These are phyloP conservation scores for Dimocarpus longan DNA, from an alignment of 345 rosid species.

Conservation along the genomic window DNA sequence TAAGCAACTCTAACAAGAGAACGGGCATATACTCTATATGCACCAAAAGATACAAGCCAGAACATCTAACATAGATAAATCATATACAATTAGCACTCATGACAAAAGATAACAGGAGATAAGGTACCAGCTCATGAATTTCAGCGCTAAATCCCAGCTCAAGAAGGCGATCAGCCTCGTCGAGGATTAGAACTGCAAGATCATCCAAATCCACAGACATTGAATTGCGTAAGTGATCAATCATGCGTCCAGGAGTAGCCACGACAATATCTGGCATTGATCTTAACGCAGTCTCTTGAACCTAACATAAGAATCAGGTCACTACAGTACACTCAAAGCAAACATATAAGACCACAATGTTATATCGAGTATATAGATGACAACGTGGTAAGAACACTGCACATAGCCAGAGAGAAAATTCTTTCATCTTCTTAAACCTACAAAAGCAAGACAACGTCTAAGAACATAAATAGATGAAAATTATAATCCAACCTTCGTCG, in stretches of 20 bases:
- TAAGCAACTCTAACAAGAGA: not conserved
- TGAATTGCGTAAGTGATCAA: constrained; percentile 95
- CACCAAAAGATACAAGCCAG: not conserved
- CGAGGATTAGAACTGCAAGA: constrained; percentile 91
- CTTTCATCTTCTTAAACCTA: not conserved
- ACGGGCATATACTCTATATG: not conserved
- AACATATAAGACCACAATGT: not conserved
- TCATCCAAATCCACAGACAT: constrained; percentile 92
- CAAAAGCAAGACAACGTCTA: not conserved
- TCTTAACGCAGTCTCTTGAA: constrained; percentile 88
- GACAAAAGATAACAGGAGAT: constrained; percentile 8
- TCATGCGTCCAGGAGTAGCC: constrained; percentile 97
- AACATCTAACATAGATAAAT: not conserved
- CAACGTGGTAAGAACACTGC: not conserved
- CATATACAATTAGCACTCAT: not conserved
- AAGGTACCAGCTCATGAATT: constrained; percentile 85
- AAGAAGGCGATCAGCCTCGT: constrained; percentile 95
- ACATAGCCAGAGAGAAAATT: not conserved
- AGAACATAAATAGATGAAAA: constrained; percentile 14
- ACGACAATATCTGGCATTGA: constrained; percentile 96
- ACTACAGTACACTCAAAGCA: not conserved
- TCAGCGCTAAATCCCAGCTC: constrained; percentile 96
- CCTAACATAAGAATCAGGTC: constrained; percentile 43
- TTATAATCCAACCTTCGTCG: constrained; percentile 61
- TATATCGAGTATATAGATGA: not conserved